These are phyloP conservation scores for Suhomyces guaymorum DNA, from an alignment of 1,139 yeast species.

Conservation along the genomic window DNA sequence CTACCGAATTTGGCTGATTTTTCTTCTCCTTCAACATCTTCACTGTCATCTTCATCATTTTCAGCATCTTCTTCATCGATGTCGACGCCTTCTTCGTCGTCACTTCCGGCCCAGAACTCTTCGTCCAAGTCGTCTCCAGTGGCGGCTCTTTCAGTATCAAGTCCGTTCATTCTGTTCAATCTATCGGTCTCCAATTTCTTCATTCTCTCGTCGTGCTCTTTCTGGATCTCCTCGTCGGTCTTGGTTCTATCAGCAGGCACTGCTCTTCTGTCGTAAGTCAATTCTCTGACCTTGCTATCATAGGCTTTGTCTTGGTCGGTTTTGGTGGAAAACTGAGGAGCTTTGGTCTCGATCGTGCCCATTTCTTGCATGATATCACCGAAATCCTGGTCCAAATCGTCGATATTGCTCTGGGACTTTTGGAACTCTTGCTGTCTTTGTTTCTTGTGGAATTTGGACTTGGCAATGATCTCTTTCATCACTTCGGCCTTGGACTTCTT, in stretches of 20 bases:
- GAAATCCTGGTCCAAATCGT: slow-evolving; percentile 76
- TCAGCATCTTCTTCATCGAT: slow-evolving; percentile 25
- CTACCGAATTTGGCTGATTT: slow-evolving; percentile 11
- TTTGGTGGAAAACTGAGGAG: slow-evolving; percentile 30
- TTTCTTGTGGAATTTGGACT: slow-evolving; percentile 84
- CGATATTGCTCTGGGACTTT: slow-evolving; percentile 67
- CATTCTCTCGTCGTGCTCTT: slow-evolving; percentile 67
- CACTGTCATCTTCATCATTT: slow-evolving; percentile 19
- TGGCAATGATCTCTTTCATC: slow-evolving; percentile 95
- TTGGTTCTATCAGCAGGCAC: slow-evolving; percentile 96
- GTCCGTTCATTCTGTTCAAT: slow-evolving; percentile 81
- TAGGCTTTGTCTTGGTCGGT: slow-evolving; percentile 57
- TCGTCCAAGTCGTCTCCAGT: slow-evolving; percentile 71
- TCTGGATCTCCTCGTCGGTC: slow-evolving; percentile 79
- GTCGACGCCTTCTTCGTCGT: slow-evolving; percentile 44
- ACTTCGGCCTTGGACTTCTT: slow-evolving; percentile 92
- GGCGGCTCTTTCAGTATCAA: slow-evolving; percentile 50
- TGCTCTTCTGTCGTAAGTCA: slow-evolving; percentile 83
- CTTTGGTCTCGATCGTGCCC: slow-evolving; percentile 22
- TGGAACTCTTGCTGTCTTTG: slow-evolving; percentile 83
- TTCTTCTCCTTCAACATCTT: slow-evolving; percentile 5
- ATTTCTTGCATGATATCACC: slow-evolving; percentile 72
- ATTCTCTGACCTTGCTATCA: slow-evolving; percentile 74
- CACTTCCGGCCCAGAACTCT: slow-evolving; percentile 59
- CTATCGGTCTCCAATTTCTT: slow-evolving; percentile 76